Evolutionary conservation across 2,329 filamentous ascomycete genomes (phyloP).

Genomic region (Diaporthe sp.): DNA sequence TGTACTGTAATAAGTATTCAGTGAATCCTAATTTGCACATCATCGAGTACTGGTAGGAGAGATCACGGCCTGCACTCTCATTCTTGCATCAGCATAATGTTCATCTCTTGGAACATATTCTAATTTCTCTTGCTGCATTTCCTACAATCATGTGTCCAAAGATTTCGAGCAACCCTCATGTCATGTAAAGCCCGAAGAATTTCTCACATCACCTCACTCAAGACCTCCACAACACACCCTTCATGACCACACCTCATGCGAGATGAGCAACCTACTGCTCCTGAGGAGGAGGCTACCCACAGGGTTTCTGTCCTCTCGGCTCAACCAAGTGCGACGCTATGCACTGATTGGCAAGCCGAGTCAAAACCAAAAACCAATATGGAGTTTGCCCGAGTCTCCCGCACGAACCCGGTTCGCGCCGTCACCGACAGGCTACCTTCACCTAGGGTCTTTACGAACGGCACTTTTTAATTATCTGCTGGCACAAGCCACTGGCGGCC

Average conservation of each 20-base stretch:
- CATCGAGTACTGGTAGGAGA: background rate
- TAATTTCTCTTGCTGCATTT: background rate
- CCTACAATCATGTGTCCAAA: background rate
- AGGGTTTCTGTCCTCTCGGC: constrained; percentile 36
- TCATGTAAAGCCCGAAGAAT: background rate
- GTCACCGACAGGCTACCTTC: constrained; percentile 93
- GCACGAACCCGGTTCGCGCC: constrained; percentile 91
- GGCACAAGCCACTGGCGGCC: constrained; percentile 88
- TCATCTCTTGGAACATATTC: background rate
- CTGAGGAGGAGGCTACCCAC: constrained; percentile 40
- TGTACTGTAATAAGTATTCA: background rate
- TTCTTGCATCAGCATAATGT: too few relatives aligned
- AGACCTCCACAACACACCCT: background rate
- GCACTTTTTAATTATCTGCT: constrained; percentile 96
- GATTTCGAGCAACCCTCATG: background rate
- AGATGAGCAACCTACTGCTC: constrained; percentile 43
- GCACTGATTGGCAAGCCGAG: constrained; percentile 45
- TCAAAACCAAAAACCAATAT: constrained; percentile 41
- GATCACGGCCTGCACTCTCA: background rate
- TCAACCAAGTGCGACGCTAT: constrained; percentile 44
- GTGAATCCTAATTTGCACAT: constrained; percentile 5
- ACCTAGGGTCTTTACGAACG: constrained; percentile 91
- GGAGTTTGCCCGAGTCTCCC: constrained; percentile 66
- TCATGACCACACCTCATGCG: constrained; percentile 36
- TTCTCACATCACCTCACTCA: background rate